Percentiles rank a stretch among this genome's conserved stretches.
Conservation (phyloP, 106 monocot species). For the Platanthera guangdongensis region DNA sequence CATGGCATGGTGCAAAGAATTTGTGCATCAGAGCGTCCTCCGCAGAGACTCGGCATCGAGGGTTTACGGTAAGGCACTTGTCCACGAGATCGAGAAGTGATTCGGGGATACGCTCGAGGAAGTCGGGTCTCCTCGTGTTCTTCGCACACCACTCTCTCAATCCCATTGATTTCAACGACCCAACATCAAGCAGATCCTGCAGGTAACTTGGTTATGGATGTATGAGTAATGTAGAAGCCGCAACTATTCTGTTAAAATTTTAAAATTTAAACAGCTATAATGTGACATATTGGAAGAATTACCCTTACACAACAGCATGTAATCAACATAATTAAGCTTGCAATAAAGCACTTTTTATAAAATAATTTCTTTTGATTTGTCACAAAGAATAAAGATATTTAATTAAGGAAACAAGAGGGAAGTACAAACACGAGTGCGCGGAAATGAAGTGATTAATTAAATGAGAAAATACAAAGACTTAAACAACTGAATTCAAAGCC, state of each 20-base stretch:
- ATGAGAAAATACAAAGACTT: no score
- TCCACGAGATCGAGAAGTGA: constrained; percentile 74
- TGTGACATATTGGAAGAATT: background rate
- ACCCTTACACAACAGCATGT: no score
- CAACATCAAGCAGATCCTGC: constrained; percentile 70
- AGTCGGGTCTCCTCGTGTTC: constrained; percentile 56
- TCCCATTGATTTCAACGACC: constrained; percentile 32
- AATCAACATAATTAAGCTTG: no score
- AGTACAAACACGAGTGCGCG: no score
- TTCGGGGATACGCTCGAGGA: constrained; percentile 42
- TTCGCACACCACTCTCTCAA: constrained; percentile 61
- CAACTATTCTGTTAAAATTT: background rate
- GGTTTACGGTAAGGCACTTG: constrained; percentile 79
- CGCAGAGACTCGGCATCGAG: constrained; percentile 49
- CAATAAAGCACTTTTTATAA: no score
- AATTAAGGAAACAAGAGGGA: no score
- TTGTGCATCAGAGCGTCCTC: constrained; percentile 81
- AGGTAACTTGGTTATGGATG: background rate
- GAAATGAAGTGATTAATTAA: no score
- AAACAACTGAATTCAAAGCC: no score
- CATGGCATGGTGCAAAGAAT: constrained; percentile 73
- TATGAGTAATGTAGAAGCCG: background rate
- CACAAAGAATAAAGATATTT: no score
- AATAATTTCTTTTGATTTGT: no score
- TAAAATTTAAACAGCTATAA: background rate